These are phyloP conservation scores for Apiospora koreana DNA, from an alignment of 2,329 filamentous ascomycete species.

Conservation along the genomic window DNA sequence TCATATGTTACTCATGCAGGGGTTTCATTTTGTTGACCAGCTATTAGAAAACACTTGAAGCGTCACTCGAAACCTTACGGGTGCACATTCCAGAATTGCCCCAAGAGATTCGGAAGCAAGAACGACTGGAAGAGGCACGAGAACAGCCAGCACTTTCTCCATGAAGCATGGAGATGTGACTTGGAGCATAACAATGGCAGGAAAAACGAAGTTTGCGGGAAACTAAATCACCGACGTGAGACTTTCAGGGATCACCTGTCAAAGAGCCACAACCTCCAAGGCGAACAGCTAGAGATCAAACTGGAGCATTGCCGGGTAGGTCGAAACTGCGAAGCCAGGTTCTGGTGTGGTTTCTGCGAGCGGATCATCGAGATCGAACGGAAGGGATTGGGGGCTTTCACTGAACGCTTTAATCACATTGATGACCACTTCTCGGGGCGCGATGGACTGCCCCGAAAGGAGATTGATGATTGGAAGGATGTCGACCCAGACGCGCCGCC, in stretches of 20 bases:
- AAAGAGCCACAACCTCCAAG: slow-evolving; percentile 45
- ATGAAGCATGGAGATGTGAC: slow-evolving; percentile 73
- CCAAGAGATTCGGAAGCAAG: slow-evolving; percentile 82
- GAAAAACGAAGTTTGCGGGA: slow-evolving; percentile 49
- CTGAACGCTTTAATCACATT: slow-evolving; percentile 68
- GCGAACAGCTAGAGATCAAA: slow-evolving; percentile 40
- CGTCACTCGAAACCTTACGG: slow-evolving; percentile 80
- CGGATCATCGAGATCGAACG: slow-evolving; percentile 53
- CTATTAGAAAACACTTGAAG: slow-evolving; percentile 77
- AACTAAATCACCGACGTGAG: slow-evolving; percentile 58
- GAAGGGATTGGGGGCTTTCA: slow-evolving; percentile 56
- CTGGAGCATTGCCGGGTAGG: slow-evolving; percentile 61
- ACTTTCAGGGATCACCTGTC: slow-evolving; percentile 64
- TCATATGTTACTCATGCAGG: background rate
- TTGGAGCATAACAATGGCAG: slow-evolving; percentile 29
- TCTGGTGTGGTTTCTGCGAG: slow-evolving; percentile 88
- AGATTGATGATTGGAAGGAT: slow-evolving; percentile 58
- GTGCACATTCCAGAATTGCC: slow-evolving; percentile 73
- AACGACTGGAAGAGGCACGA: slow-evolving; percentile 95
- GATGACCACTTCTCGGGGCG: slow-evolving; percentile 68
- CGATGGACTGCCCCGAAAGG: slow-evolving; percentile 33
- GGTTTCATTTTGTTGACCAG: slow-evolving; percentile 22
- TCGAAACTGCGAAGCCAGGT: slow-evolving; percentile 63
- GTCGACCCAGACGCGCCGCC: slow-evolving; percentile 30
- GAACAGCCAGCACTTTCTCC: slow-evolving; percentile 72